These are phyloP conservation scores for Talaromyces sp. DNA, from an alignment of 2,329 filamentous ascomycete genomes.

Conservation along the genomic window DNA sequence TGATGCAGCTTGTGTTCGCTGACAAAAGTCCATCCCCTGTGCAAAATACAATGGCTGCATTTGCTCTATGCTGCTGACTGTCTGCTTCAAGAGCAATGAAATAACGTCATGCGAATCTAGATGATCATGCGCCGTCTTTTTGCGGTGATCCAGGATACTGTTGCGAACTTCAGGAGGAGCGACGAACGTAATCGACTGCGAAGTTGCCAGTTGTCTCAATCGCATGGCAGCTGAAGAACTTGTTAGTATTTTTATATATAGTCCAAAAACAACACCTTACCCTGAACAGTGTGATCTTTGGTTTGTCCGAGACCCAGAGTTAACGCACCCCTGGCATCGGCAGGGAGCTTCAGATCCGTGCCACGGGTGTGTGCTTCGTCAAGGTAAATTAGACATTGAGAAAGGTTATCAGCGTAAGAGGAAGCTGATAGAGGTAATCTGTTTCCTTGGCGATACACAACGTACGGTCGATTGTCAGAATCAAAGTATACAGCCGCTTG, in stretches of 20 bases:
- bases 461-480: conserved; percentile 38
- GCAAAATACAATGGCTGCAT: conserved; percentile 53
- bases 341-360: conserved; percentile 53
- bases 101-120: conserved; percentile 50
- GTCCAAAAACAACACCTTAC: conserved; percentile 23
- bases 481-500: conserved; percentile 52
- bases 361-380: conserved; percentile 59
- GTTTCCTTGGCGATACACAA: conserved; percentile 36
- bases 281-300: conserved; percentile 58
- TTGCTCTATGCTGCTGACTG: conserved; percentile 54
- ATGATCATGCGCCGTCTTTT: conserved; percentile 17
- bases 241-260: background rate
- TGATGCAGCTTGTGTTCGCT: conserved; percentile 45
- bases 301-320: conserved; percentile 53
- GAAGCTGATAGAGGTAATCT: conserved; percentile 46
- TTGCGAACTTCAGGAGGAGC: conserved; percentile 57
- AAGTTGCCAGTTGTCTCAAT: conserved; percentile 51
- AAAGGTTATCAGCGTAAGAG: conserved; percentile 48
- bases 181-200: conserved; percentile 51
- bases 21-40: conserved; percentile 57
- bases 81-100: conserved; percentile 59
- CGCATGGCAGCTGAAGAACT: conserved; percentile 54
- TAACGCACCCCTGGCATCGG: conserved; percentile 43
- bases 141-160: conserved; percentile 48
- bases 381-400: conserved; percentile 51